Evolutionary conservation across 1,284 basidiomycete species (phyloP).

Genomic region (Ceratobasidium sp.): DNA sequence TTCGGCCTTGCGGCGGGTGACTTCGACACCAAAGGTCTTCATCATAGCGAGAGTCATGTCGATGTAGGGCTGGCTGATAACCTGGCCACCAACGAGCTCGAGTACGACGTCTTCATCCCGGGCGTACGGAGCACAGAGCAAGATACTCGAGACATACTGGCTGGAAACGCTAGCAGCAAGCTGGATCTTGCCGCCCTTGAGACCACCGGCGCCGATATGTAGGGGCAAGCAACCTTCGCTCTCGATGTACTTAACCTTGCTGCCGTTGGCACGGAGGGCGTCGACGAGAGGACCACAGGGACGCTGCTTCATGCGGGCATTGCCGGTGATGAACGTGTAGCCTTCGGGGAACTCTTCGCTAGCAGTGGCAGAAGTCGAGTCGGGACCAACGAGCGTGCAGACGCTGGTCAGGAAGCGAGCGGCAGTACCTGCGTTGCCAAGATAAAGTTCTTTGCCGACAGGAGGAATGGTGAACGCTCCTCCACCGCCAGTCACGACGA

Average conservation of each 20-base stretch:
- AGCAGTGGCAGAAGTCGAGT: constrained; percentile 48
- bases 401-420: constrained; percentile 98
- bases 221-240: constrained; percentile 88
- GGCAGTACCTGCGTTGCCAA: constrained; percentile 97
- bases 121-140: constrained; percentile 96
- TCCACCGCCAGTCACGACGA: constrained; percentile 88
- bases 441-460: constrained; percentile 87
- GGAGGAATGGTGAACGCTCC: constrained; percentile 81
- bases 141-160: constrained; percentile 97
- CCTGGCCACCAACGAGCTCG: constrained; percentile 89
- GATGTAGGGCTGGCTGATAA: constrained; percentile 99
- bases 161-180: constrained; percentile 94
- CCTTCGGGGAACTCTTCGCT: constrained; percentile 50
- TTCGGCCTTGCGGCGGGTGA: constrained; percentile 71
- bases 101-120: constrained; percentile 73
- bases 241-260: constrained; percentile 79
- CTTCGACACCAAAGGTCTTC: constrained; percentile 88
- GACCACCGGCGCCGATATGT: constrained; percentile 81
- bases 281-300: constrained; percentile 95
- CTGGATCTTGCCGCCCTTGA: constrained; percentile 83
- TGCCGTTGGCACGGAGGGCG: constrained; percentile 85
- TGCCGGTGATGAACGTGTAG: constrained; percentile 89
- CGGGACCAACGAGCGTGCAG: constrained; percentile 74
- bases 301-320: constrained; percentile 98
- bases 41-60: constrained; percentile 99